Evolutionary conservation across 1,139 yeast species (phyloP).

Genomic region (Citeromyces hawaiiensis): DNA sequence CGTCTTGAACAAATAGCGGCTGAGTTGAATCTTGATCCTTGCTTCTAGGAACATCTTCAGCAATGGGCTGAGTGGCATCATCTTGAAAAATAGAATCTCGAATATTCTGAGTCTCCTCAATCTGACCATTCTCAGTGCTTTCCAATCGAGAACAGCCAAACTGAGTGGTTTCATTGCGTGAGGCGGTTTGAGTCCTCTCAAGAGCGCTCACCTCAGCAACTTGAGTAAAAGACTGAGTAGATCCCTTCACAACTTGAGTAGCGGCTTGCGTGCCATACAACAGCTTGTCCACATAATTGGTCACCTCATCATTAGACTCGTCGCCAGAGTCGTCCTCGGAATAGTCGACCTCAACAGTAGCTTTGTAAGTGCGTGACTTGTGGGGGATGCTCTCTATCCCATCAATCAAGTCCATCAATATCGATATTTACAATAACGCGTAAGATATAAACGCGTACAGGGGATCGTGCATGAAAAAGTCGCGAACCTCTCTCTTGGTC

Average conservation of each 20-base stretch:
- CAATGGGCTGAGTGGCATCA: not conserved
- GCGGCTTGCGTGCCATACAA: not conserved
- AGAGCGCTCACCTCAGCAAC: not conserved
- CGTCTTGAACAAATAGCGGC: not conserved
- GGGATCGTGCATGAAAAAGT: not conserved
- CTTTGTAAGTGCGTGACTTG: slow-evolving; percentile 5
- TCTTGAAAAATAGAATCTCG: no score
- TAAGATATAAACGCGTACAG: no score
- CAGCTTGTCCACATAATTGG: not conserved
- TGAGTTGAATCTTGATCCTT: not conserved
- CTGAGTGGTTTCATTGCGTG: no score
- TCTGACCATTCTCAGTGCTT: no score
- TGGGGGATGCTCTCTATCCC: slow-evolving; percentile 4
- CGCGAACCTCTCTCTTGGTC: no score
- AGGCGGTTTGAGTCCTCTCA: no score
- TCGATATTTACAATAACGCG: not conserved
- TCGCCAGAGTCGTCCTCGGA: not conserved
- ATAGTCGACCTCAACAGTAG: not conserved
- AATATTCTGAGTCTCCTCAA: not conserved
- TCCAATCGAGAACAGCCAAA: no score
- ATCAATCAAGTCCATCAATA: slow-evolving; percentile 6
- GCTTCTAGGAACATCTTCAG: not conserved
- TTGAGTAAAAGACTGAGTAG: not conserved
- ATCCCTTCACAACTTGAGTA: slow-evolving; percentile 1
- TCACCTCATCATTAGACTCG: slow-evolving; percentile 1